Evolutionary conservation across 139 green algal genomes (phyloP).

Genomic region (Zygnema circumcarinatum): DNA sequence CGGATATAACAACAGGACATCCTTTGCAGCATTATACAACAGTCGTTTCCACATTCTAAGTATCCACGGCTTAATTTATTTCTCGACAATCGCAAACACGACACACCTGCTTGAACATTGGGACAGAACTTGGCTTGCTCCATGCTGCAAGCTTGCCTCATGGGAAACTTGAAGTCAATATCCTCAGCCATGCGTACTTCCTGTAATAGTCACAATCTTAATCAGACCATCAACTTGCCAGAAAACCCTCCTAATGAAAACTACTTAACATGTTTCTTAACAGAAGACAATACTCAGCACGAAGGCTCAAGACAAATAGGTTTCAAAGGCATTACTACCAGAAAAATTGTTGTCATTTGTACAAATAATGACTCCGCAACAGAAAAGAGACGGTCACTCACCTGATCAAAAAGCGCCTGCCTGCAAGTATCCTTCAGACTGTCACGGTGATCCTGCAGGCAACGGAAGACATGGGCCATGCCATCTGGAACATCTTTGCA

Average conservation of each 20-base stretch:
- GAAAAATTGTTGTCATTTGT: no score
- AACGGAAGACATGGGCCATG: constrained; percentile 78
- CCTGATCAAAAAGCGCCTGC: constrained; percentile 67
- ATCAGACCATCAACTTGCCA: background rate
- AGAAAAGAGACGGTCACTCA: constrained; percentile 7
- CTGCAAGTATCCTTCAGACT: constrained; percentile 71
- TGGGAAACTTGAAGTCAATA: constrained; percentile 67
- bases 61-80: no score
- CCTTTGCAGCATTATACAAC: no score
- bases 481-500: constrained; percentile 56
- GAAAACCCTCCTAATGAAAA: no score
- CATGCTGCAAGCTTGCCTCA: constrained; percentile 75
- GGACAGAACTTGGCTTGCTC: constrained; percentile 78
- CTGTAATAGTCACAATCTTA: constrained; percentile 27
- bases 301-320: no score
- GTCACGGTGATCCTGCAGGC: constrained; percentile 76
- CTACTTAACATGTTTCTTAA: no score
- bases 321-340: no score
- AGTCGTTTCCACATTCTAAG: no score
- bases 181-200: constrained; percentile 63
- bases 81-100: no score
- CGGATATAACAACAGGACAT: no score
- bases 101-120: constrained; percentile 54
- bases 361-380: no score
- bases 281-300: no score